phyloP scores from a whole-genome alignment of 805 yeast species.

The Nakazawaea wyomingensis region DNA sequence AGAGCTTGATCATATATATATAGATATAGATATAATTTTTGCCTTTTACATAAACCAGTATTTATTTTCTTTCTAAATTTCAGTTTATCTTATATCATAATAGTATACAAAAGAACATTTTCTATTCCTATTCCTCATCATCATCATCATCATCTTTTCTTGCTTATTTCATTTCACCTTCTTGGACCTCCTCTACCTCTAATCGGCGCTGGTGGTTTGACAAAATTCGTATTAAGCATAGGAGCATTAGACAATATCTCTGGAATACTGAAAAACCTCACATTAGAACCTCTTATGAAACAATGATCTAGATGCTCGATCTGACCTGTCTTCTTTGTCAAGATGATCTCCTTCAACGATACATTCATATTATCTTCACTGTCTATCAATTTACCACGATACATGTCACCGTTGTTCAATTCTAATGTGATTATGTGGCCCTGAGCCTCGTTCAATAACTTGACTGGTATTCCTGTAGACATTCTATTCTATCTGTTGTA shows the following conservation, averaged over 20 bases:
- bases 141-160: background rate
- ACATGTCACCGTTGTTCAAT: slow-evolving; percentile 77
- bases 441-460: slow-evolving; percentile 82
- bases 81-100: background rate
- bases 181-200: slow-evolving; percentile 34
- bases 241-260: slow-evolving; percentile 89
- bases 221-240: slow-evolving; percentile 54
- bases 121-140: background rate
- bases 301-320: slow-evolving; percentile 77
- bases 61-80: too few species aligned
- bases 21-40: background rate
- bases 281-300: slow-evolving; percentile 87
- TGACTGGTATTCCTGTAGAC: slow-evolving; percentile 77
- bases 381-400: slow-evolving; percentile 81
- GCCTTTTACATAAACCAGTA: too few species aligned
- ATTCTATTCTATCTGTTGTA: slow-evolving; percentile 25
- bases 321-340: slow-evolving; percentile 71
- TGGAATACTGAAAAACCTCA: slow-evolving; percentile 80
- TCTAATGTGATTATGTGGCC: slow-evolving; percentile 86
- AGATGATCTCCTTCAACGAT: slow-evolving; percentile 73
- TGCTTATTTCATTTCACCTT: too few species aligned
- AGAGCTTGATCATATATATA: background rate
- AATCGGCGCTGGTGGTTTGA: slow-evolving; percentile 68
- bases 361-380: slow-evolving; percentile 91
- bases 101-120: background rate